Base-by-base conservation (phyloP, 2,329 filamentous ascomycete species). In the Hypoxylon sp. region DNA sequence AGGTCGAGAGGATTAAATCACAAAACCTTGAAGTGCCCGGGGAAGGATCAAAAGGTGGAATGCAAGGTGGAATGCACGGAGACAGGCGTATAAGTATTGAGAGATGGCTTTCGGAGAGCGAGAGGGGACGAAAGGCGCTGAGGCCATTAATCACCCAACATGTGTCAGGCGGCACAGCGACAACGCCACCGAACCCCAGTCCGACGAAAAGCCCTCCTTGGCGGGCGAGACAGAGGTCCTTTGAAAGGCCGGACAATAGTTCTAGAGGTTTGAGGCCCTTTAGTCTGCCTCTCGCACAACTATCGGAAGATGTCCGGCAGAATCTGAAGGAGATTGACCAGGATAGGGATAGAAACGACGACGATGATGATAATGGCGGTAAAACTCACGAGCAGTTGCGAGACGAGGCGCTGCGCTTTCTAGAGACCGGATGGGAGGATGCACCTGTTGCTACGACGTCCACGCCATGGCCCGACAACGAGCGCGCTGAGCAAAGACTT, bases 231-330 rank as follows among this genome's bases (percentile, higher is more conserved):
- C 59, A 60, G 44, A 51, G 65, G 8, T 66, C 55, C 3, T 67
- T 69, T 21, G 71, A 72, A 11, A 46, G 60, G 27, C n/a, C 8
- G 1, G 59, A 53, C 8, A 56, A 62, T 15, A 47, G 24, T 6
- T 31, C 51, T 3, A 69, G 53, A 31, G 70, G 71, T 6, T 47
- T 74, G 10, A 65, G 71, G 7, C 72, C 72, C 0, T 63, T 73
- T 10, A 75, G 72, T 17, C 39, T 74, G 5, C 59, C 69, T 1
- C 10, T 61, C 2, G 54, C 67, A 10, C 46, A 65, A 0, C 39
- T 69, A 32, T 66, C 72, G 4, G 69, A 73, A 29, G 39, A 13
- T 11, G 19, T 21, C 24, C 57, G 62, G 37, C 48, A 54, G 6
- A 56, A 58, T 8, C 46, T 69, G 10, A 42, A 57, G 39, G 56